Conservation (phyloP, 208 protist species). For the Trypanosoma scelopori region DNA sequence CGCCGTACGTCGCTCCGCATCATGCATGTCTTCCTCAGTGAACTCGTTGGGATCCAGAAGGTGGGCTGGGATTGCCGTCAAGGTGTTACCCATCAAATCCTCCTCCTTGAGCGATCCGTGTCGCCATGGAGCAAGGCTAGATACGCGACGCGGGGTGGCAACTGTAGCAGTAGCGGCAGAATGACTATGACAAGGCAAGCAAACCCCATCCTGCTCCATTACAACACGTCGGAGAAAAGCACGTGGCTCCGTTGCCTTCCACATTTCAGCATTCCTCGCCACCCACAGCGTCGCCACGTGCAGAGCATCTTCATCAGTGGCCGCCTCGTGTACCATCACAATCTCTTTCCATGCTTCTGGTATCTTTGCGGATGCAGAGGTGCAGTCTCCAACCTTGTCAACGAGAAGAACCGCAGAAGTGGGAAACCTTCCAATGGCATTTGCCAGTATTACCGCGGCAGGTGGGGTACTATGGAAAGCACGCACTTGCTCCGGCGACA, state of each 20-base stretch:
- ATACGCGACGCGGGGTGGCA: neutral
- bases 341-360: constrained; percentile 23
- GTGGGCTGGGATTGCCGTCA: constrained; percentile 51
- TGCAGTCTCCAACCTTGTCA: constrained; percentile 38
- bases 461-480: constrained; percentile 36
- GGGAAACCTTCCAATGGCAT: constrained; percentile 61
- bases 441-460: constrained; percentile 43
- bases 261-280: constrained; percentile 72
- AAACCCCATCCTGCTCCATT: constrained; percentile 20
- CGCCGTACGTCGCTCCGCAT: constrained; percentile 13
- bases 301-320: constrained; percentile 3
- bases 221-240: constrained; percentile 27
- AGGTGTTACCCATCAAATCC: constrained; percentile 38
- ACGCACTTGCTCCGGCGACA: constrained; percentile 35
- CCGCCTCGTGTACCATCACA: constrained; percentile 21
- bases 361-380: neutral
- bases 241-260: constrained; percentile 54
- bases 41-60: constrained; percentile 30
- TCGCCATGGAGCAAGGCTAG: constrained; percentile 10
- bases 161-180: neutral
- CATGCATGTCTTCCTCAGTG: constrained; percentile 30
- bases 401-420: constrained; percentile 53
- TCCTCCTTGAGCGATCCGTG: constrained; percentile 33
- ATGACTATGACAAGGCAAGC: constrained; percentile 3
- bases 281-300: constrained; percentile 57